These are phyloP conservation scores for Coemansia sp. DNA, from an alignment of 192 early-diverging fungal genomes.

Conservation along the genomic window DNA sequence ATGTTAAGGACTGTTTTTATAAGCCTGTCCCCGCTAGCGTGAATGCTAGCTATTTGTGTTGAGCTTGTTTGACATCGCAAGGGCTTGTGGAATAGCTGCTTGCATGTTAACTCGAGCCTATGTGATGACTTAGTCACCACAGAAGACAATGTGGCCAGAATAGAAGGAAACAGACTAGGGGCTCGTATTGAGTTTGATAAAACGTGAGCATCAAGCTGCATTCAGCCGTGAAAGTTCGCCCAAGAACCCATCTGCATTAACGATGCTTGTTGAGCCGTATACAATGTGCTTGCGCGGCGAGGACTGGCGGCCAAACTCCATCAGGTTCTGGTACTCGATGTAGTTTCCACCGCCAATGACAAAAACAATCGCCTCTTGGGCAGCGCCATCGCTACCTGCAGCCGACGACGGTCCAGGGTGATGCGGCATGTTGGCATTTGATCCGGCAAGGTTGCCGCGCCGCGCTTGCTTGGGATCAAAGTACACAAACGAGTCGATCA, in stretches of 20 bases:
- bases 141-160: too few relatives aligned
- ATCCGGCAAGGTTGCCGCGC: conserved; percentile 58
- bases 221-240: conserved; percentile 74
- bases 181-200: too few relatives aligned
- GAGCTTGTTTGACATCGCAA: too few relatives aligned
- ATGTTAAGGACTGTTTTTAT: too few relatives aligned
- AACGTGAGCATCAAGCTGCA: not conserved
- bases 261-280: conserved; percentile 92
- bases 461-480: conserved; percentile 84
- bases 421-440: conserved; percentile 18
- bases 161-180: too few relatives aligned
- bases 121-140: too few relatives aligned
- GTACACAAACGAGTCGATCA: conserved; percentile 81
- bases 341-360: conserved; percentile 98
- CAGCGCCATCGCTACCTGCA: conserved; percentile 51
- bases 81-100: too few relatives aligned
- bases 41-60: too few relatives aligned
- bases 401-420: conserved; percentile 21
- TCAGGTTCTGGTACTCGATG: conserved; percentile 94
- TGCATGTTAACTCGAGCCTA: too few relatives aligned
- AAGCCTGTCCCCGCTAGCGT: too few relatives aligned
- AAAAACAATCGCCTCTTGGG: conserved; percentile 96
- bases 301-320: conserved; percentile 80
- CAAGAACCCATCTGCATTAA: conserved; percentile 80
- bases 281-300: conserved; percentile 76